Evolutionary conservation across 257 asterid genomes (phyloP).

Genomic region (Eustoma russellianum): DNA sequence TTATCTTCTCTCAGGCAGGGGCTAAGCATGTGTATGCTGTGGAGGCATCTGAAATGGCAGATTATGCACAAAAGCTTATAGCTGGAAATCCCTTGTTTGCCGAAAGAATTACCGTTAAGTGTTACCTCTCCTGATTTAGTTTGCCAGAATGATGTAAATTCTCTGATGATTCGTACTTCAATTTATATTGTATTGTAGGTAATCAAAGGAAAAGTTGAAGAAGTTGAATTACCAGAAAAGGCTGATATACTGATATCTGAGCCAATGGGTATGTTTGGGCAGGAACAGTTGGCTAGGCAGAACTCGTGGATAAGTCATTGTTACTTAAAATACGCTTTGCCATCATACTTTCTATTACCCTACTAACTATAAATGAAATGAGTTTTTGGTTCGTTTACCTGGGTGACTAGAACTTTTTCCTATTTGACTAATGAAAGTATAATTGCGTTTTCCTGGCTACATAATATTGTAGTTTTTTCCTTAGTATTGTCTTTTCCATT

Average conservation of each 20-base stretch:
- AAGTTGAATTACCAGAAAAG: conserved; percentile 83
- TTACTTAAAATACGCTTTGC: background rate
- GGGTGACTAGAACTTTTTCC: too few species aligned
- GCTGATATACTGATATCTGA: conserved; percentile 96
- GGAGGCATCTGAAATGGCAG: conserved; percentile 99
- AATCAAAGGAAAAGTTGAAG: conserved; percentile 94
- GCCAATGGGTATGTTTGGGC: conserved; percentile 77
- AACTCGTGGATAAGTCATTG: background rate
- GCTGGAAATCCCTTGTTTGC: conserved; percentile 77
- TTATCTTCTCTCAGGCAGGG: conserved; percentile 57
- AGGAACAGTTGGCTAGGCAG: background rate
- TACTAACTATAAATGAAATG: background rate
- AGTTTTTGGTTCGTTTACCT: background rate
- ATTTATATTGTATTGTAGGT: conserved; percentile 47
- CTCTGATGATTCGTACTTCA: conserved; percentile 6
- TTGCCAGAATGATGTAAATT: conserved; percentile 7
- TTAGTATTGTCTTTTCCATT: too few species aligned
- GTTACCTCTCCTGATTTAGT: conserved; percentile 8
- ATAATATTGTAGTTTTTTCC: too few species aligned
- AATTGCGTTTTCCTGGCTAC: too few species aligned
- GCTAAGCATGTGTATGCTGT: conserved; percentile 98
- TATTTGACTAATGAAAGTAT: too few species aligned
- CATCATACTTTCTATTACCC: background rate
- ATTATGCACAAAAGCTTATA: conserved; percentile 77
- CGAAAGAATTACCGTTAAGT: conserved; percentile 76